These are phyloP conservation scores for baker's yeast (Saccharomyces cerevisiae) DNA, from an alignment of 805 yeast genomes.

Conservation along the genomic window DNA sequence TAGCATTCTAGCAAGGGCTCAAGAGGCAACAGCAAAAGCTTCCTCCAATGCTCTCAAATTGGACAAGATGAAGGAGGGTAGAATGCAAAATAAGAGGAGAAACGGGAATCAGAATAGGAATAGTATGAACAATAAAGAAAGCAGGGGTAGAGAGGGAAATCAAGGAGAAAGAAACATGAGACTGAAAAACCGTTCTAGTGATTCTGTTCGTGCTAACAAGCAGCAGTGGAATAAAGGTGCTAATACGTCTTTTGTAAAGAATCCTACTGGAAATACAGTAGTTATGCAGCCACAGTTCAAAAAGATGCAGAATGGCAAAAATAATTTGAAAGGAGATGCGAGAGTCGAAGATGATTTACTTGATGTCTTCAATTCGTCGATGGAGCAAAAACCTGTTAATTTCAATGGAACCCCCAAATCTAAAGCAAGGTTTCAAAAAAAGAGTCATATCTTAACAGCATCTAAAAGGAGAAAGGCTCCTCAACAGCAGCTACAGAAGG, in stretches of 20 bases:
- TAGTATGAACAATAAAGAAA: slow-evolving; percentile 1
- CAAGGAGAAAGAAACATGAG: neutral
- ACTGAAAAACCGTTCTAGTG: neutral
- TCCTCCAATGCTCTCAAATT: slow-evolving; percentile 3
- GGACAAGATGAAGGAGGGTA: neutral
- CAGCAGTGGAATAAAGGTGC: neutral
- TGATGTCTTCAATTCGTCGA: neutral
- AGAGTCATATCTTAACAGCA: neutral
- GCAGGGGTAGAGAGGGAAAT: slow-evolving; percentile 2
- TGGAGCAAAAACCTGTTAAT: neutral
- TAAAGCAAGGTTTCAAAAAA: neutral
- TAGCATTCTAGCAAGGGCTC: slow-evolving; percentile 25
- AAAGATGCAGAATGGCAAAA: neutral
- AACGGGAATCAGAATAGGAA: slow-evolving; percentile 1
- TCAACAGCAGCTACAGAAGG: neutral
- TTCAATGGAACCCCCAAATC: neutral
- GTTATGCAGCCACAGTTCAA: neutral
- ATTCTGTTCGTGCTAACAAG: neutral
- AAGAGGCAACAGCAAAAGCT: slow-evolving; percentile 23
- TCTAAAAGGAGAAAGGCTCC: neutral
- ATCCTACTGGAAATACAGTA: neutral
- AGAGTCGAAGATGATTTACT: neutral
- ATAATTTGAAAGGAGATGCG: neutral
- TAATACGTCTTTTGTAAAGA: neutral
- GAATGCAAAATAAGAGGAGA: slow-evolving; percentile 2